Evolutionary conservation across 805 yeast genomes (phyloP), one percentile per base, ranked within the genome.

Genomic region (Candida hispaniensis): DNA sequence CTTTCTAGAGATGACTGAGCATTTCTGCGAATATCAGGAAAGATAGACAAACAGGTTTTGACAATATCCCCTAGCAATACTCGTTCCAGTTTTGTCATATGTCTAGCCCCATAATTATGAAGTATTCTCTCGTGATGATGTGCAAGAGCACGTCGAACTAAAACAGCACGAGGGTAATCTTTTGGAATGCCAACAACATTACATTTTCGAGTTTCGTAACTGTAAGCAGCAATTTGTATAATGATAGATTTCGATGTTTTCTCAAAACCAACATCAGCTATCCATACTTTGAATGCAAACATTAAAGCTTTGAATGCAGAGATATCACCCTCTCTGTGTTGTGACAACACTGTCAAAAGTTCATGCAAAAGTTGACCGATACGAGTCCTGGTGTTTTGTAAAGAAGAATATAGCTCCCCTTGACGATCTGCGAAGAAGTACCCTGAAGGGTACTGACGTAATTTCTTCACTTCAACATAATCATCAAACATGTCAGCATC

Each of bases 211-310:
- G 68, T 69, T 36, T 77, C 61, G 47, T 69, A 73, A 0, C 66
- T 62, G 40, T 73, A 70, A 29, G 71, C 71, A 19, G 76, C 61
- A 21, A 60, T 59, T 4, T 75, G 53, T 18, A 59, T 69, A 27
- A 73, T 75, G 40, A 73, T 70, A 3, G 67, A 59, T 25, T 67
- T 74, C 32, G 75, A 66, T 1, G 76, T 55, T 8, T 78, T 60
- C 45, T 81, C 93, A 38, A 71, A 66, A 2, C 94, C 93, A 15
- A 78, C 77, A 49, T 83, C 91, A 15, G 78, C 64, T 46, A 78
- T 75, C 82, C 93, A 91, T 5, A 77, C 71, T 42, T 77, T 73
- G 26, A 78, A 51, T 3, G 77, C 74, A 47, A 72, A 70, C 18
- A 83, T 56, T 19, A 77, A 63, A 28, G 73, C 69, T 42, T 72